Evolutionary conservation across 2,329 filamentous ascomycete species (phyloP).

Genomic region (Zasmidium angulare): DNA sequence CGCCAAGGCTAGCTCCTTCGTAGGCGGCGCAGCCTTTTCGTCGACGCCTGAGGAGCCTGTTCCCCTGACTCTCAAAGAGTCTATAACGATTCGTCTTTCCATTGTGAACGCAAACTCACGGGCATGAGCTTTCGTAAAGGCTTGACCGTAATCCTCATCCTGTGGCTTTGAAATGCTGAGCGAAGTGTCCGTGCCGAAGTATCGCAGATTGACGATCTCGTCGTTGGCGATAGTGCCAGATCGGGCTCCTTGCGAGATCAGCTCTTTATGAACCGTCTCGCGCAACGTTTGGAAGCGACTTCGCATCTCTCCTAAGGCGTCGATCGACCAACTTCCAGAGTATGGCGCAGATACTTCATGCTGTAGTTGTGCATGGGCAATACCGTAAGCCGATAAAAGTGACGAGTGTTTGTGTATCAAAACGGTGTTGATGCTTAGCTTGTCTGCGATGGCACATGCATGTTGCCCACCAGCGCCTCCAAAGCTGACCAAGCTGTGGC

Average conservation of each 20-base stretch:
- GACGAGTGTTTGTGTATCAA: slow-evolving; percentile 81
- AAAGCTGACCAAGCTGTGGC: slow-evolving; percentile 81
- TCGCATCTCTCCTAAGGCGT: slow-evolving; percentile 54
- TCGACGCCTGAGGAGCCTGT: slow-evolving; percentile 17
- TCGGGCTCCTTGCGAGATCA: slow-evolving; percentile 46
- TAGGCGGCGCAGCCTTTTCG: slow-evolving; percentile 33
- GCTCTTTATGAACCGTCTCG: slow-evolving; percentile 37
- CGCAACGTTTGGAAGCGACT: slow-evolving; percentile 33
- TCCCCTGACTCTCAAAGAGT: slow-evolving; percentile 36
- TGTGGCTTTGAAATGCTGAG: slow-evolving; percentile 47
- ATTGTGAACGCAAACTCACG: slow-evolving; percentile 46
- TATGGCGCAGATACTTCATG: slow-evolving; percentile 72
- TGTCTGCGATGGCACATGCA: slow-evolving; percentile 78
- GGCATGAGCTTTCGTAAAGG: slow-evolving; percentile 40
- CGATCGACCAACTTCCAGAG: slow-evolving; percentile 57
- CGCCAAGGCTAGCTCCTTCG: slow-evolving; percentile 30
- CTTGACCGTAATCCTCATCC: slow-evolving; percentile 38
- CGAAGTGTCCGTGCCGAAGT: slow-evolving; percentile 52
- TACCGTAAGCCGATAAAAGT: slow-evolving; percentile 59
- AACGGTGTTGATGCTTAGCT: slow-evolving; percentile 76
- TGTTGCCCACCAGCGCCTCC: slow-evolving; percentile 87
- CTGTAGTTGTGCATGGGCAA: slow-evolving; percentile 68
- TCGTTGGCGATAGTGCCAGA: slow-evolving; percentile 42
- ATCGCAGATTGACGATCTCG: slow-evolving; percentile 49
- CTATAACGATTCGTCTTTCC: slow-evolving; percentile 40